phyloP scores from a whole-genome alignment of 2,329 filamentous ascomycete species.

The Pseudonectria foliicola region DNA sequence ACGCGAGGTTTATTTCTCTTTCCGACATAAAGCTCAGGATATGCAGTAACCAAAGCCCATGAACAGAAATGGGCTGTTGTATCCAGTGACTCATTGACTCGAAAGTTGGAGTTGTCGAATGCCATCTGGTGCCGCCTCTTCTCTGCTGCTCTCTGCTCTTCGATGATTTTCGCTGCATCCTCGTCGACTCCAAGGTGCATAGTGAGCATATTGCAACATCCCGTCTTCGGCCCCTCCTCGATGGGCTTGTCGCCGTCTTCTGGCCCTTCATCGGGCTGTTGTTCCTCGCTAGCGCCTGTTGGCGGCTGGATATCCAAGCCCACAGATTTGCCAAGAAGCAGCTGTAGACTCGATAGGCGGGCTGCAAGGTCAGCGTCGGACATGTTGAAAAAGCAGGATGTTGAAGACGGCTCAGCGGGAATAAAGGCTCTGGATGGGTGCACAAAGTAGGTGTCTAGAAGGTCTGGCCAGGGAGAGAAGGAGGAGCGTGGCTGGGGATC shows the following conservation, averaged over 20 bases:
- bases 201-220: neutral
- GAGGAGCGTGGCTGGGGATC: no score
- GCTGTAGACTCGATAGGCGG: slow-evolving; percentile 16
- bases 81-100: slow-evolving; percentile 16
- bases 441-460: no score
- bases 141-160: neutral
- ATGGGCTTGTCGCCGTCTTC: slow-evolving; percentile 2
- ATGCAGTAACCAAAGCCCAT: slow-evolving; percentile 48
- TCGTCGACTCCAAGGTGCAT: no score
- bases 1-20: slow-evolving; percentile 43
- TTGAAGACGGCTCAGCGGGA: slow-evolving; percentile 1
- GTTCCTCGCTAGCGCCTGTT: no score
- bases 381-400: slow-evolving; percentile 10
- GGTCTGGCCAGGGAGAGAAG: no score
- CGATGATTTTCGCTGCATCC: neutral
- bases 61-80: slow-evolving; percentile 36
- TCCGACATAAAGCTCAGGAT: slow-evolving; percentile 53
- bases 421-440: no score
- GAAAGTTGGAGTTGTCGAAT: slow-evolving; percentile 19
- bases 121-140: slow-evolving; percentile 7
- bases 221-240: neutral
- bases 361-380: slow-evolving; percentile 7
- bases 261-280: no score
- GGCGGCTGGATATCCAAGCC: slow-evolving; percentile 8
- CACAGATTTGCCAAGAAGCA: slow-evolving; percentile 14